phyloP scores from a whole-genome alignment of 1,284 basidiomycete genomes.

The Sporisorium iseilematis-ciliati region DNA sequence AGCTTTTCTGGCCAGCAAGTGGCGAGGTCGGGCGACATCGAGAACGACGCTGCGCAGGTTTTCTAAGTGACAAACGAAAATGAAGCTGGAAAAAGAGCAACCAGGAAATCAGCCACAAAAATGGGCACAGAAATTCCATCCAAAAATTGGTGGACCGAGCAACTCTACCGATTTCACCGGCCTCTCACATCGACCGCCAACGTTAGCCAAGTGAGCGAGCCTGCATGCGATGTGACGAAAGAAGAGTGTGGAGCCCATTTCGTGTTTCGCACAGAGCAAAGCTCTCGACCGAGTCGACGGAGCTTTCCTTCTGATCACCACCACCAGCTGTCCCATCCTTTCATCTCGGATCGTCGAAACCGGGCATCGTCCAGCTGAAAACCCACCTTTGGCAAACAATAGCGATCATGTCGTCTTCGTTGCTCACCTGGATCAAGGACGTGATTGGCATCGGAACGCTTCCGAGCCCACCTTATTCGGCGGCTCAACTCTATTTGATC shows the following conservation, averaged over 20 bases:
- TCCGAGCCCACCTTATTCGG: constrained; percentile 47
- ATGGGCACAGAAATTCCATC: not conserved
- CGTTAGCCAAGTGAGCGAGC: no score
- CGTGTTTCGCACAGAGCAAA: no score
- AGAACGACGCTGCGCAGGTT: no score
- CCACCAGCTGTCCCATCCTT: not conserved
- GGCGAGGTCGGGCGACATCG: no score
- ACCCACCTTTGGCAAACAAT: not conserved
- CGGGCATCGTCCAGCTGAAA: not conserved
- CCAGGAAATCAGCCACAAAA: not conserved
- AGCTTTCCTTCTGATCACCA: not conserved
- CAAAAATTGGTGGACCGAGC: no score
- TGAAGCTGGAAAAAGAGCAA: no score
- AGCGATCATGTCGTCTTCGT: constrained; percentile 17
- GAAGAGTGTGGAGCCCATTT: no score
- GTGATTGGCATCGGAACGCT: constrained; percentile 38
- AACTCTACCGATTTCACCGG: no score
- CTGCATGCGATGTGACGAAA: no score
- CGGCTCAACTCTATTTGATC: constrained; percentile 54
- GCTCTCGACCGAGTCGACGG: no score
- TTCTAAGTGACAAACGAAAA: not conserved
- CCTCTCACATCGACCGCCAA: no score
- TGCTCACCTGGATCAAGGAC: constrained; percentile 45
- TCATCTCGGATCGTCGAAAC: constrained; percentile 1
- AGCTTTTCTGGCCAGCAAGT: no score